phyloP scores from a whole-genome alignment of 345 rosid species.

The Brassica juncea region DNA sequence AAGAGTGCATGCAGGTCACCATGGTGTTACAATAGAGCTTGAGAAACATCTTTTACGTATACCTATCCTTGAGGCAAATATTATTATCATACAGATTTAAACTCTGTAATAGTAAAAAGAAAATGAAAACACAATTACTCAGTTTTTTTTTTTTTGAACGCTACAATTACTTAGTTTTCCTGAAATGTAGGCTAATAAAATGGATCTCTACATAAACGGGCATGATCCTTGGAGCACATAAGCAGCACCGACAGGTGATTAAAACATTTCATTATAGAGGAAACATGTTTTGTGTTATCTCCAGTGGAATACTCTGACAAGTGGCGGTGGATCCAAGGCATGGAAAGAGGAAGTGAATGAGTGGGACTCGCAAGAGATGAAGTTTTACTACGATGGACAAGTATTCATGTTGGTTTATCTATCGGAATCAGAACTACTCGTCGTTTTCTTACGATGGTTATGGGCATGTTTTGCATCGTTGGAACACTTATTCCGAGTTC shows the following conservation, averaged over 20 bases:
- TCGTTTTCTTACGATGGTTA: slow-evolving; percentile 50
- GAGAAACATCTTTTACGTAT: slow-evolving; percentile 41
- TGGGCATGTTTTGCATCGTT: slow-evolving; percentile 55
- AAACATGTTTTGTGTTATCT: neutral
- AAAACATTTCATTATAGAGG: neutral
- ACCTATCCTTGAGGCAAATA: slow-evolving; percentile 63
- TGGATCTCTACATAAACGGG: too few species aligned
- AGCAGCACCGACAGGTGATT: slow-evolving; percentile 53
- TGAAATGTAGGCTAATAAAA: too few species aligned
- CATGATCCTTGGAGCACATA: too few species aligned
- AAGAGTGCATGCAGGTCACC: slow-evolving; percentile 59
- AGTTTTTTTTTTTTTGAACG: too few species aligned
- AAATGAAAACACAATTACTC: too few species aligned
- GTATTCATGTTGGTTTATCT: slow-evolving; percentile 66
- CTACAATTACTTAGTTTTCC: too few species aligned
- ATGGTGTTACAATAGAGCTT: slow-evolving; percentile 61
- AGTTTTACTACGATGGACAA: slow-evolving; percentile 74
- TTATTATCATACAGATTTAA: neutral
- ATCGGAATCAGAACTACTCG: slow-evolving; percentile 29
- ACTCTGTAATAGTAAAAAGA: neutral
- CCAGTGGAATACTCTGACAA: slow-evolving; percentile 61
- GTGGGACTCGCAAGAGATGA: slow-evolving; percentile 39
- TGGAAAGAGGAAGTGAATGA: slow-evolving; percentile 59
- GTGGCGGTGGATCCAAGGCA: slow-evolving; percentile 85
- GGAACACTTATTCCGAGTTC: slow-evolving; percentile 34